Conservation (phyloP, 2,329 filamentous ascomycete species). For the Aspergillus thermomutatus region DNA sequence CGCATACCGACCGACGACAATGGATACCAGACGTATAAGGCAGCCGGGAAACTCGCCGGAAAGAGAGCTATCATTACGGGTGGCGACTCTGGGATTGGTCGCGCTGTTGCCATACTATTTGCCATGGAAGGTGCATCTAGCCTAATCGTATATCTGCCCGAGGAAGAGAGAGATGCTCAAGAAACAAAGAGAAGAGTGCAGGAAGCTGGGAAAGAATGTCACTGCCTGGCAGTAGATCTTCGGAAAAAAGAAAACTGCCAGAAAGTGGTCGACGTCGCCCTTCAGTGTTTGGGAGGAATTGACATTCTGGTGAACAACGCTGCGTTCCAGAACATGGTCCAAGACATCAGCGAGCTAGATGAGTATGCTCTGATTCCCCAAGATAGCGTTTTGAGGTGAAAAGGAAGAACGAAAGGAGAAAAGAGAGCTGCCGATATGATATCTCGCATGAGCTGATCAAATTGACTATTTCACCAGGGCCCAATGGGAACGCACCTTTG, state of each 20-base stretch:
- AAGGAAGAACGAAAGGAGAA: neutral
- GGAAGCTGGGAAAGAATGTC: conserved; percentile 62
- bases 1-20: conserved; percentile 66
- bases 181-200: conserved; percentile 71
- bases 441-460: neutral
- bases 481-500: conserved; percentile 76
- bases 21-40: conserved; percentile 67
- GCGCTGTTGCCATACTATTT: conserved; percentile 71
- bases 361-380: conserved; percentile 47
- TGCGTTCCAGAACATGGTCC: conserved; percentile 70
- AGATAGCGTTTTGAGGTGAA: neutral
- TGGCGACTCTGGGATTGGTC: conserved; percentile 75
- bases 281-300: conserved; percentile 64
- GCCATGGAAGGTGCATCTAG: conserved; percentile 76
- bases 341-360: conserved; percentile 66
- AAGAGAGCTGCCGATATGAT: neutral
- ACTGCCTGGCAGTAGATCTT: conserved; percentile 63
- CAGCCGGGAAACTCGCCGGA: conserved; percentile 70
- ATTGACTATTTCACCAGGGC: conserved; percentile 47
- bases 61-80: conserved; percentile 78
- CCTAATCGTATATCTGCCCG: conserved; percentile 69
- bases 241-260: conserved; percentile 65
- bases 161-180: conserved; percentile 73
- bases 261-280: conserved; percentile 63
- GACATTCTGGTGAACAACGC: conserved; percentile 69